Conservation (phyloP, 1,139 yeast species). For the Debaryomyces fabryi region DNA sequence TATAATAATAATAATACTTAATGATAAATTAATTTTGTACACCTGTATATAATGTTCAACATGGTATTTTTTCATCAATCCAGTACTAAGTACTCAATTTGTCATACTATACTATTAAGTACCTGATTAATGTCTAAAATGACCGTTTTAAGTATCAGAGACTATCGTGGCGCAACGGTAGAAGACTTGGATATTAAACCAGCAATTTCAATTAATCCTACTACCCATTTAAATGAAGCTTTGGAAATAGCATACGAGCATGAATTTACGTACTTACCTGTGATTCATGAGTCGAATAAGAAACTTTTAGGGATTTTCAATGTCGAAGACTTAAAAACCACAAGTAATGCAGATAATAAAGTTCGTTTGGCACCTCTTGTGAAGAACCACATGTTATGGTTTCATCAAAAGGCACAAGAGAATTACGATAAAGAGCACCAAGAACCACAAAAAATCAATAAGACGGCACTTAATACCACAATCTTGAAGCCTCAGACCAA, state of each 20-base stretch:
- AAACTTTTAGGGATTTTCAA: slow-evolving; percentile 59
- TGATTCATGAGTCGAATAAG: slow-evolving; percentile 52
- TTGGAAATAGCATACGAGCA: slow-evolving; percentile 55
- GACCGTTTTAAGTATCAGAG: slow-evolving; percentile 34
- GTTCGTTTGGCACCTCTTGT: slow-evolving; percentile 34
- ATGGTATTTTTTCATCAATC: neutral
- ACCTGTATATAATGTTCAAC: neutral
- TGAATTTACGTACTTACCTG: slow-evolving; percentile 61
- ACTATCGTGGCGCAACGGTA: slow-evolving; percentile 57
- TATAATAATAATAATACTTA: neutral
- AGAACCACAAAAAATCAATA: slow-evolving; percentile 14
- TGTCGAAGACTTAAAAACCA: slow-evolving; percentile 45
- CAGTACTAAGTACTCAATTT: neutral
- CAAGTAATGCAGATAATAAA: slow-evolving; percentile 25
- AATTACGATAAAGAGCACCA: slow-evolving; percentile 30
- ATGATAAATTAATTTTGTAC: neutral
- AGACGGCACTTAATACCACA: slow-evolving; percentile 32
- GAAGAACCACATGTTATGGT: slow-evolving; percentile 48
- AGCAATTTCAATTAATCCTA: slow-evolving; percentile 58
- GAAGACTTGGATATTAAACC: slow-evolving; percentile 67
- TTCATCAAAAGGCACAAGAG: slow-evolving; percentile 39
- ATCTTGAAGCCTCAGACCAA: slow-evolving; percentile 30
- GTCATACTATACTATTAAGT: neutral
- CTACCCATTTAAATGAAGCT: slow-evolving; percentile 52
- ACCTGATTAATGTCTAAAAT: slow-evolving; percentile 11